Percentiles rank a stretch among this genome's conserved stretches.
Conservation (phyloP, 2,329 filamentous ascomycete species). For the Paracoccidioides lutzii region DNA sequence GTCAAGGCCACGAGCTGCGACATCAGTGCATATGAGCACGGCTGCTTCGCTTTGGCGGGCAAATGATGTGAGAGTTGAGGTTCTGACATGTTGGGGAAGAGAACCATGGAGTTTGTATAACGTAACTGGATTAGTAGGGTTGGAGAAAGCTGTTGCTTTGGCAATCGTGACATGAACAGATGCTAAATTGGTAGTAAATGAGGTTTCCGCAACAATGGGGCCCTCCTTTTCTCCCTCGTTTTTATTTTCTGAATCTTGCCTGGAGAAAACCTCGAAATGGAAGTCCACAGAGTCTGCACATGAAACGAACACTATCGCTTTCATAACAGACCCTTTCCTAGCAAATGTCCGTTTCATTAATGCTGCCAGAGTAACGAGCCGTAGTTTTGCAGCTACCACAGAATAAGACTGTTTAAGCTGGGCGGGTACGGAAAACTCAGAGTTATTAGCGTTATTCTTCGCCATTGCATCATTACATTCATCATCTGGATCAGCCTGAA, state of each 20-base stretch:
- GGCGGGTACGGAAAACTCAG: slow-evolving; percentile 66
- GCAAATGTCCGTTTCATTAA: slow-evolving; percentile 79
- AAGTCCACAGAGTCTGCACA: slow-evolving; percentile 97
- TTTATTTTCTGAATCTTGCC: slow-evolving; percentile 16
- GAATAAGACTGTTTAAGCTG: slow-evolving; percentile 89
- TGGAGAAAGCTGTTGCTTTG: slow-evolving; percentile 59
- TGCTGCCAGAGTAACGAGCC: slow-evolving; percentile 74
- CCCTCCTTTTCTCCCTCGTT: slow-evolving; percentile 13
- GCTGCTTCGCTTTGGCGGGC: slow-evolving; percentile 59
- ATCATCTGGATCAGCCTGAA: slow-evolving; percentile 53
- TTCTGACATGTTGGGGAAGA: slow-evolving; percentile 73
- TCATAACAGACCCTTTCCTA: slow-evolving; percentile 83
- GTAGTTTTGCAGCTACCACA: slow-evolving; percentile 75
- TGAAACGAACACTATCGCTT: slow-evolving; percentile 91
- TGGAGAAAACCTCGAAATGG: slow-evolving; percentile 71
- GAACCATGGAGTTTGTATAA: slow-evolving; percentile 86
- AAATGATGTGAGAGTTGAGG: slow-evolving; percentile 72
- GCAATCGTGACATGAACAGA: slow-evolving; percentile 33
- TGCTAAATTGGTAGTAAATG: background rate
- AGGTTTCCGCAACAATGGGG: slow-evolving; percentile 7
- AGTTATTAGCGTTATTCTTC: slow-evolving; percentile 38
- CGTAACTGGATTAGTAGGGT: slow-evolving; percentile 61
- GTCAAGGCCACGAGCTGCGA: slow-evolving; percentile 89
- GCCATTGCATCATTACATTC: slow-evolving; percentile 38
- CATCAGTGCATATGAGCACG: slow-evolving; percentile 85